A percentile compares a stretch with the other conserved stretches of the same genome.
Conservation (phyloP, 148 eudicot species). For the Rhododendron ferrugineum region DNA sequence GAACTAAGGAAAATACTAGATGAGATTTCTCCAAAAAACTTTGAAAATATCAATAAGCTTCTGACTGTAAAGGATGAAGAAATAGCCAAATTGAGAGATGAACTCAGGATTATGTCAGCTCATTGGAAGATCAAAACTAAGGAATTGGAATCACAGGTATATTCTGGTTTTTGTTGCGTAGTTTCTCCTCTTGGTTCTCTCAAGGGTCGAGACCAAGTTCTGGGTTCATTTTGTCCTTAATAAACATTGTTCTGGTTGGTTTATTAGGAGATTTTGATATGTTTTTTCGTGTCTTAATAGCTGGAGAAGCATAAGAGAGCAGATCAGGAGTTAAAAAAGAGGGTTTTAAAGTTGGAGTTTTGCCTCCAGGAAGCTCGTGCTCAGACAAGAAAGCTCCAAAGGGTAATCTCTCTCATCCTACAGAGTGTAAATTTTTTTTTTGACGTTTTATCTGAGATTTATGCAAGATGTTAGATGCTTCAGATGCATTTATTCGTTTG, state of each 20-base stretch:
- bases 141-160: conserved; percentile 84
- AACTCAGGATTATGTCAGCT: conserved; percentile 64
- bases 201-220: too few species aligned
- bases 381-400: conserved; percentile 89
- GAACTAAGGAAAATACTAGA: conserved; percentile 70
- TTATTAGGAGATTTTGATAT: background rate
- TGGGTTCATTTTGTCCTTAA: background rate
- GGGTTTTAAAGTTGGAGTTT: conserved; percentile 84
- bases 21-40: conserved; percentile 71
- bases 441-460: background rate
- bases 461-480: background rate
- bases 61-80: conserved; percentile 71
- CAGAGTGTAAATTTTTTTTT: background rate
- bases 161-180: background rate
- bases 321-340: conserved; percentile 88
- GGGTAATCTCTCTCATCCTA: conserved; percentile 38
- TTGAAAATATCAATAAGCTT: conserved; percentile 71
- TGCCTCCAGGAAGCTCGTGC: conserved; percentile 96
- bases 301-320: conserved; percentile 76
- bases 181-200: background rate
- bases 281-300: conserved; percentile 23
- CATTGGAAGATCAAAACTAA: conserved; percentile 88
- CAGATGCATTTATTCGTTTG: background rate
- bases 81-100: conserved; percentile 66
- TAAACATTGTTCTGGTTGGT: background rate